Evolutionary conservation across 805 yeast species (phyloP).

Genomic region (Ogataea pignaliae): DNA sequence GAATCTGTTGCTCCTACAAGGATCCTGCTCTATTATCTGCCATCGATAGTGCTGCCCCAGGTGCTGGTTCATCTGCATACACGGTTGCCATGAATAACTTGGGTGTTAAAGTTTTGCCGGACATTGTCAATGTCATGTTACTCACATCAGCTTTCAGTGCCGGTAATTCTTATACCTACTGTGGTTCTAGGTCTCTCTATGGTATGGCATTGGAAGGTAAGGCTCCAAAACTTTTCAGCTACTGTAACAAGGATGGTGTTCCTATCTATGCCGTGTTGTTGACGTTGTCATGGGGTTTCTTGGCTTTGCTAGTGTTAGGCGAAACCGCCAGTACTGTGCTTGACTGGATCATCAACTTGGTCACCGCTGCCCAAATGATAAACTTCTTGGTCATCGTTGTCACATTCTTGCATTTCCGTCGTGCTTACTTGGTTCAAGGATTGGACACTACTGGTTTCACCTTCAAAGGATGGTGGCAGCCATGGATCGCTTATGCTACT

Average conservation of each 20-base stretch:
- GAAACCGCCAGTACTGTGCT: slow-evolving; percentile 58
- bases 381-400: slow-evolving; percentile 54
- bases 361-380: slow-evolving; percentile 64
- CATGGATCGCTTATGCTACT: slow-evolving; percentile 51
- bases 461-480: slow-evolving; percentile 55
- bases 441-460: slow-evolving; percentile 41
- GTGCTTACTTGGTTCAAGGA: slow-evolving; percentile 53
- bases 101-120: slow-evolving; percentile 38
- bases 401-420: slow-evolving; percentile 59
- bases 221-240: slow-evolving; percentile 40
- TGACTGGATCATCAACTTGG: slow-evolving; percentile 67
- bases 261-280: slow-evolving; percentile 42
- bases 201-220: slow-evolving; percentile 44
- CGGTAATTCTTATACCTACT: slow-evolving; percentile 44
- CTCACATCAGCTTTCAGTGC: slow-evolving; percentile 44
- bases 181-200: slow-evolving; percentile 43
- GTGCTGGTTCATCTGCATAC: slow-evolving; percentile 46
- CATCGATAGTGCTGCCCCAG: slow-evolving; percentile 32
- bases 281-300: slow-evolving; percentile 38
- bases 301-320: slow-evolving; percentile 48
- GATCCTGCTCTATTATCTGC: slow-evolving; percentile 35
- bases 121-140: slow-evolving; percentile 40
- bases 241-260: slow-evolving; percentile 43
- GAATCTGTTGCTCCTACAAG: slow-evolving; percentile 40
- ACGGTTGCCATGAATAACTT: slow-evolving; percentile 45